These are phyloP conservation scores for Taphrina communis DNA, from an alignment of 1,139 yeast species.

Conservation along the genomic window DNA sequence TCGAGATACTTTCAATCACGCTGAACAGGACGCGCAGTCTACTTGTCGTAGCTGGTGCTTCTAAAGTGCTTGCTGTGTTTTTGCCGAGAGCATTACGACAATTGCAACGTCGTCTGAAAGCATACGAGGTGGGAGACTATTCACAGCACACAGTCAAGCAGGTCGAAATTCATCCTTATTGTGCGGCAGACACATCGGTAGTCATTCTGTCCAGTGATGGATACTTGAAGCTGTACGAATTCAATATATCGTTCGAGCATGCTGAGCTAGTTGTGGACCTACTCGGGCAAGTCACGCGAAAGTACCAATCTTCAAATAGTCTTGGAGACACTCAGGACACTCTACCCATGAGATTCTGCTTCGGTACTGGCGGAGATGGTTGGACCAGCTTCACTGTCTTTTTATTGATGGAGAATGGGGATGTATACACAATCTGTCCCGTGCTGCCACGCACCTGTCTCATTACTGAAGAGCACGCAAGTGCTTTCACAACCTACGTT, in stretches of 20 bases:
- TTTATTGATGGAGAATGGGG: conserved; percentile 35
- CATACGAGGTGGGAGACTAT: conserved; percentile 28
- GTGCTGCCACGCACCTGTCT: conserved; percentile 34
- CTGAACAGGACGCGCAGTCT: conserved; percentile 22
- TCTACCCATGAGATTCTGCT: conserved; percentile 24
- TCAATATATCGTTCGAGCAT: conserved; percentile 35
- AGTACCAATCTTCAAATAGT: background rate
- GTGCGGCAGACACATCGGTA: conserved; percentile 30
- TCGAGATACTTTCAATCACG: conserved; percentile 1
- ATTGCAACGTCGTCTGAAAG: conserved; percentile 11
- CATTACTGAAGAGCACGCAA: conserved; percentile 13
- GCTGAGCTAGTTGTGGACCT: conserved; percentile 40
- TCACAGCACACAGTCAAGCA: conserved; percentile 3
- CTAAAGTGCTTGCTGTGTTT: conserved; percentile 25
- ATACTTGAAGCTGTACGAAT: conserved; percentile 37
- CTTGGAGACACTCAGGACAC: conserved; percentile 33
- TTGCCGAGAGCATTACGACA: conserved; percentile 10
- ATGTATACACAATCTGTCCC: conserved; percentile 36
- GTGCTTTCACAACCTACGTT: conserved; percentile 24
- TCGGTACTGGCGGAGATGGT: conserved; percentile 41
- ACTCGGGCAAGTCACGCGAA: conserved; percentile 7
- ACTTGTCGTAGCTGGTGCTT: conserved; percentile 18
- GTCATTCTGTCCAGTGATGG: conserved; percentile 38
- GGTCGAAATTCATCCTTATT: conserved; percentile 39
- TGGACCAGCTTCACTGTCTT: conserved; percentile 40